A percentile compares a stretch with the other conserved stretches of the same genome.
Evolutionary conservation across 495 filamentous ascomycete species (phyloP).

Genomic region (Chaetomidium leptoderma): DNA sequence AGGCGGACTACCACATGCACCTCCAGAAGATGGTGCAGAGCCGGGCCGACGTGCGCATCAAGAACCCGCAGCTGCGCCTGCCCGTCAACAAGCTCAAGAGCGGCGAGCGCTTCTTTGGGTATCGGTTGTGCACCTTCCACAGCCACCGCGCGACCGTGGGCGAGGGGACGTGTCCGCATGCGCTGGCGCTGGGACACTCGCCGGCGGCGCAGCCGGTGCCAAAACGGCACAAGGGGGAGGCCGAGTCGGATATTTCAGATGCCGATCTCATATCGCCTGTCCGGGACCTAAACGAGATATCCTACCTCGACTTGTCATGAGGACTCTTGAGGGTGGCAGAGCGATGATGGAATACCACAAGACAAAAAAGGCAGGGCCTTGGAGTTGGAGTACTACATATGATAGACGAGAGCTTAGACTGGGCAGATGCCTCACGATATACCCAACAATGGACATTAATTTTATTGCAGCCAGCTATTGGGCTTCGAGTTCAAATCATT

Average conservation of each 20-base stretch:
- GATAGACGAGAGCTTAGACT: not conserved
- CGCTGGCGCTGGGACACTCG: constrained; percentile 1
- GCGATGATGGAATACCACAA: not conserved
- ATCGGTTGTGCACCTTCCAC: constrained; percentile 48
- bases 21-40: constrained; percentile 39
- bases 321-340: not conserved
- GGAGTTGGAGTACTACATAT: no score
- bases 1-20: constrained; percentile 42
- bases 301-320: constrained; percentile 30
- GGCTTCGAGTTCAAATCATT: no score
- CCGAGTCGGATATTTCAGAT: constrained; percentile 22
- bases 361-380: no score
- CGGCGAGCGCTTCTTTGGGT: constrained; percentile 47
- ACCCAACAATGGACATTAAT: not conserved
- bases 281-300: constrained; percentile 24
- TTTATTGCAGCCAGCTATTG: no score
- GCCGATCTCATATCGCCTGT: constrained; percentile 28
- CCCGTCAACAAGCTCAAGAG: constrained; percentile 42
- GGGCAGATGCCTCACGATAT: not conserved
- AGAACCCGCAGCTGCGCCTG: constrained; percentile 48
- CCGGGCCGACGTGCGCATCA: constrained; percentile 43
- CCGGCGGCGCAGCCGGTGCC: not conserved
- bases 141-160: constrained; percentile 42
- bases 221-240: constrained; percentile 11
- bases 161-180: constrained; percentile 41